These are phyloP conservation scores for Neurospora intermedia DNA, from an alignment of 495 filamentous ascomycete genomes.

Conservation along the genomic window DNA sequence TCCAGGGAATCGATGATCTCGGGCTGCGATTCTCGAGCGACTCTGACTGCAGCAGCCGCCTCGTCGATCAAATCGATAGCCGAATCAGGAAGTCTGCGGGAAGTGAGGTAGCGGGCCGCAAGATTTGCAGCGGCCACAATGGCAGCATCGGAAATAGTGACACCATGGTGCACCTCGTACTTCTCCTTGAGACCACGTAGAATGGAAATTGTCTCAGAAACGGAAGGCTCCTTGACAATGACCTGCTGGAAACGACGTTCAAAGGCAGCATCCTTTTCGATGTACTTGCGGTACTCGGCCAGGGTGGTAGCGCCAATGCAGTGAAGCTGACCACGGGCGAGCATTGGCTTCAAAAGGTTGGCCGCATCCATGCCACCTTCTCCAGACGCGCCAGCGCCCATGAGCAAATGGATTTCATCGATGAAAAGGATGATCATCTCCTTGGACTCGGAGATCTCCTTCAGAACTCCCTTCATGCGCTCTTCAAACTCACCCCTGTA, in stretches of 20 bases:
- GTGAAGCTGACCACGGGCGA: conserved; percentile 90
- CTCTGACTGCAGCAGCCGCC: conserved; percentile 86
- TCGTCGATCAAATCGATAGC: conserved; percentile 95
- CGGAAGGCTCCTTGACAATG: conserved; percentile 80
- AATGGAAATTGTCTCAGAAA: conserved; percentile 89
- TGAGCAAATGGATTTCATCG: conserved; percentile 95
- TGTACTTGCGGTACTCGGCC: conserved; percentile 94
- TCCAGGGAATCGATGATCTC: conserved; percentile 90
- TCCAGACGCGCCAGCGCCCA: conserved; percentile 88
- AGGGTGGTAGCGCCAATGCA: conserved; percentile 96
- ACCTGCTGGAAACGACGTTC: conserved; percentile 98
- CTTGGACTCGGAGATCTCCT: conserved; percentile 92
- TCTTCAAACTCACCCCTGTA: conserved; percentile 98
- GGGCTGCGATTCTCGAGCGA: conserved; percentile 89
- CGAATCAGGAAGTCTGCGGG: conserved; percentile 83
- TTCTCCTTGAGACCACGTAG: conserved; percentile 93
- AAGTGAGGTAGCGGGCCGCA: conserved; percentile 83
- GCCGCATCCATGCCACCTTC: conserved; percentile 99
- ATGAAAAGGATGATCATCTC: conserved; percentile 97
- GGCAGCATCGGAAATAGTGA: conserved; percentile 85
- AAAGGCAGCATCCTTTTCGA: conserved; percentile 96
- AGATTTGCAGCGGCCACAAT: conserved; percentile 85
- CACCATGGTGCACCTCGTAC: conserved; percentile 96
- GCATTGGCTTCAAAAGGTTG: conserved; percentile 94
- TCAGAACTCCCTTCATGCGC: conserved; percentile 95